Evolutionary conservation across 768 basidiomycete genomes (phyloP), one percentile per base, ranked within the genome.

Genomic region (Lactarius evosmus): DNA sequence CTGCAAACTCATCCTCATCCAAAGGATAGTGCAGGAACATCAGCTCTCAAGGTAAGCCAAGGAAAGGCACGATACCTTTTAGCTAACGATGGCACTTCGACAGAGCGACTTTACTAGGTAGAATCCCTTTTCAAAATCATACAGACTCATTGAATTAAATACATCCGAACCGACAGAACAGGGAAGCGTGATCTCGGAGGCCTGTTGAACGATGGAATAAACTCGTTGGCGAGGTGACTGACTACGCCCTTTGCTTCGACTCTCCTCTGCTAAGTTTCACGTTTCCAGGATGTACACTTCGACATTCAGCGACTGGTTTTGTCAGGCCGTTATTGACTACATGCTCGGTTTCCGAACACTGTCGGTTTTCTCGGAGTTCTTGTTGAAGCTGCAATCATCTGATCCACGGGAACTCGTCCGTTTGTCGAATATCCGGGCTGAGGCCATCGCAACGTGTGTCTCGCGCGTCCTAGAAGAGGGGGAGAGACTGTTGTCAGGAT

Each of bases 261-360:
- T 36, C 40, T 11, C 56, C 4, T 63, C 50, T 40, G 54, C 66
- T 63, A 44, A 41, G 34, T 30, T 60, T 44, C 25, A 25, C 9
- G 9, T 40, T 33, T 36, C 29, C 36, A 89, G 91, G 69, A 88
- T 93, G 87, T 93, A 88, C 75, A 89, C 89, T 11, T 88, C 92
- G 22, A 89, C 91, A 1, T 93, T 93, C 72, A 87, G 89, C 68
- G 97, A 99, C 75, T 99, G 94, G 89, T 99, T 98, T 75, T 87
- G 84, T 62, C 97, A 99, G 76, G 94, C 95, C 0, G 93, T 96
- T 51, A 95, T 98, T 69, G 91, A 94, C 74, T 95, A 86, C 70
- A 85, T 90, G 80, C 85, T 95, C 56, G 95, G 94, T 30, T 86
- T 94, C 74, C 88, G 95, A 59, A 92, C 89, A 1, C 72, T 87